These are phyloP conservation scores for Claviceps sp. DNA, from an alignment of 2,329 filamentous ascomycete species.

Conservation along the genomic window DNA sequence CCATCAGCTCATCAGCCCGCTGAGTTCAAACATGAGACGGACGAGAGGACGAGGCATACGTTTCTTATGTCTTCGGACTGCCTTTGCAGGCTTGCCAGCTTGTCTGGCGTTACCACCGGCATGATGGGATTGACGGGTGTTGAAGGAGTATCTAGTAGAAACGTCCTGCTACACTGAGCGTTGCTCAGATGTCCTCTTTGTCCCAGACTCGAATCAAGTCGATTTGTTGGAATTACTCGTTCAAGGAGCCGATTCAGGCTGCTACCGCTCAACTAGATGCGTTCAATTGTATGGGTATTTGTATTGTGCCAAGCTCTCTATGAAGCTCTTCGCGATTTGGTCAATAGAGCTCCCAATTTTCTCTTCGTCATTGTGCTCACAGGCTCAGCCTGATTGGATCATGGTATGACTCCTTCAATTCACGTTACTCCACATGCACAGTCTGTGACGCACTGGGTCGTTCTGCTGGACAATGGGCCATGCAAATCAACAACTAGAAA, in stretches of 20 bases:
- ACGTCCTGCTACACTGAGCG: background rate
- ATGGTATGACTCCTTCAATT: conserved; percentile 5
- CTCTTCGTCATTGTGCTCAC: background rate
- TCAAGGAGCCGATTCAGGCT: background rate
- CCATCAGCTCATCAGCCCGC: background rate
- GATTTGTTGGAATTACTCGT: background rate
- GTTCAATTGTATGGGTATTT: background rate
- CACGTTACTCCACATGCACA: conserved; percentile 6
- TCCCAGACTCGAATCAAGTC: background rate
- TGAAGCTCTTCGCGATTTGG: background rate
- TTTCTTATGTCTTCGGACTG: conserved; percentile 85
- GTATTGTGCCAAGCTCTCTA: no score
- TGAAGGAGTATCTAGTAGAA: background rate
- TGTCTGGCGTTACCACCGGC: conserved; percentile 84
- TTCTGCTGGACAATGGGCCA: background rate
- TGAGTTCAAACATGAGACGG: background rate
- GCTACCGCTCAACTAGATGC: background rate
- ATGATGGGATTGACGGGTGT: conserved; percentile 37
- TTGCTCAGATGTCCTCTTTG: background rate
- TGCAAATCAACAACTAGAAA: background rate
- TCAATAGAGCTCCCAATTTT: background rate
- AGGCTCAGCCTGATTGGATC: conserved; percentile 4
- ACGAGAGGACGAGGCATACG: conserved; percentile 36
- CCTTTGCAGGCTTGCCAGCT: conserved; percentile 79
- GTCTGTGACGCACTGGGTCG: conserved; percentile 1